A percentile compares a stretch with the other conserved stretches of the same genome.
phyloP scores from a whole-genome alignment of 305 asterid species.

The Solanum chacoense region DNA sequence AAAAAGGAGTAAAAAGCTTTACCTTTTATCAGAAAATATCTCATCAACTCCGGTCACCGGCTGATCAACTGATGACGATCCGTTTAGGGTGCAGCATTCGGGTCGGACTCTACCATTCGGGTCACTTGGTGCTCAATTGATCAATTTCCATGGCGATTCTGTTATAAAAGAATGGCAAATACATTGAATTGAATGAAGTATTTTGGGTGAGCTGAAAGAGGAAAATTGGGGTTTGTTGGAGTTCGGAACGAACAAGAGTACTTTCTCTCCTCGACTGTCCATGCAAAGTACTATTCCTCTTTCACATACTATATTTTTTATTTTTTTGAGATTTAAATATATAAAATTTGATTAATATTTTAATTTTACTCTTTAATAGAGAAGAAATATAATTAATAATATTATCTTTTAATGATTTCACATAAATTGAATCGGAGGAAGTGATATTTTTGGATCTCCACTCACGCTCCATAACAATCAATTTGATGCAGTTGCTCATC shows the following conservation, averaged over 20 bases:
- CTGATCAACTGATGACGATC: not conserved
- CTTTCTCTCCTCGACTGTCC: not conserved
- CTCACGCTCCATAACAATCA: not conserved
- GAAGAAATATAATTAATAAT: no score
- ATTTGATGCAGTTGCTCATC: fast-evolving
- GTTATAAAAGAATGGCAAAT: not conserved
- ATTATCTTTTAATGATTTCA: no score
- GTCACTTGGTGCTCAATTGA: not conserved
- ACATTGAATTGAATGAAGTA: not conserved
- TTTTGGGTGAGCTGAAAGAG: not conserved
- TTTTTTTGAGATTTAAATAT: not conserved
- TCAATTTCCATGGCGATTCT: not conserved
- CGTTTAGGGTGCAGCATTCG: not conserved
- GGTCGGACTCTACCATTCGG: not conserved
- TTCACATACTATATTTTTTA: not conserved
- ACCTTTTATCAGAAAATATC: not conserved
- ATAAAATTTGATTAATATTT: not conserved
- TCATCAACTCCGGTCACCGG: not conserved
- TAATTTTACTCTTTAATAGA: no score
- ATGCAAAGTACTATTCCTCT: not conserved
- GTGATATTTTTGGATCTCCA: not conserved
- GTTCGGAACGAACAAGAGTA: not conserved
- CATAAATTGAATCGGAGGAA: not conserved
- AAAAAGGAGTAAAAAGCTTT: not conserved
- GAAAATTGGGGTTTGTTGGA: not conserved